Percentiles rank a stretch among this genome's conserved stretches.
These are phyloP conservation scores for Acacia melanoxylon DNA, from an alignment of 306 rosid species.

Conservation along the genomic window DNA sequence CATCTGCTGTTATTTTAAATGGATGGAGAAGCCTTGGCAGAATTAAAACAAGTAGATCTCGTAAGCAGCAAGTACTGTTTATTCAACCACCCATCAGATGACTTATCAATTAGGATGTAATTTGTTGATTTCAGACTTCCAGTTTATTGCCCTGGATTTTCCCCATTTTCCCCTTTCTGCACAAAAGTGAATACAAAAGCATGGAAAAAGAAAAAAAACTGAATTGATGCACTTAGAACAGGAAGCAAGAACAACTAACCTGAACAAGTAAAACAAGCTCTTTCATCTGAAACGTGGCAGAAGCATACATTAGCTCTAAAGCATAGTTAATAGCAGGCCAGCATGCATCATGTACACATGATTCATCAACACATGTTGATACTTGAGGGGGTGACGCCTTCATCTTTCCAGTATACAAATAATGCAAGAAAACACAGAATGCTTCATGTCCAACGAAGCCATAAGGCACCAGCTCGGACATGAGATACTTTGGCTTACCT, in stretches of 20 bases:
- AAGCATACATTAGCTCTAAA: conserved; percentile 88
- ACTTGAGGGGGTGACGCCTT: conserved; percentile 73
- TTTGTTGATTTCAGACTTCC: not conserved
- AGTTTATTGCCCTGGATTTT: not conserved
- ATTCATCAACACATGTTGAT: conserved; percentile 76
- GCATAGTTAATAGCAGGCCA: conserved; percentile 81
- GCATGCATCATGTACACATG: conserved; percentile 79
- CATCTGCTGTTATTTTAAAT: not conserved
- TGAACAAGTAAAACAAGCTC: conserved; percentile 81
- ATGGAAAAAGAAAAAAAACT: not conserved
- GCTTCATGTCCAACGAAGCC: conserved; percentile 73
- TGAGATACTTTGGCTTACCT: conserved; percentile 65
- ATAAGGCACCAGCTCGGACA: conserved; percentile 67
- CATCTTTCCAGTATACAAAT: conserved; percentile 84
- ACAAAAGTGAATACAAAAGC: not conserved
- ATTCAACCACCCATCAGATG: not conserved
- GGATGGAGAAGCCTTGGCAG: not conserved
- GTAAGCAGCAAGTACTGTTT: not conserved
- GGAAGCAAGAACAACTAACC: conserved; percentile 52
- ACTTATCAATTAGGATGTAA: not conserved
- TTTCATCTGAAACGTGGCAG: conserved; percentile 77
- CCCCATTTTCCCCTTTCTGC: not conserved
- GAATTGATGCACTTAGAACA: not conserved
- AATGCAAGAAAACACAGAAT: conserved; percentile 70
- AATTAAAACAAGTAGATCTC: not conserved